Evolutionary conservation across 495 filamentous ascomycete genomes (phyloP), one percentile per base, ranked within the genome.

Genomic region (Massariosphaeria phaeospora): DNA sequence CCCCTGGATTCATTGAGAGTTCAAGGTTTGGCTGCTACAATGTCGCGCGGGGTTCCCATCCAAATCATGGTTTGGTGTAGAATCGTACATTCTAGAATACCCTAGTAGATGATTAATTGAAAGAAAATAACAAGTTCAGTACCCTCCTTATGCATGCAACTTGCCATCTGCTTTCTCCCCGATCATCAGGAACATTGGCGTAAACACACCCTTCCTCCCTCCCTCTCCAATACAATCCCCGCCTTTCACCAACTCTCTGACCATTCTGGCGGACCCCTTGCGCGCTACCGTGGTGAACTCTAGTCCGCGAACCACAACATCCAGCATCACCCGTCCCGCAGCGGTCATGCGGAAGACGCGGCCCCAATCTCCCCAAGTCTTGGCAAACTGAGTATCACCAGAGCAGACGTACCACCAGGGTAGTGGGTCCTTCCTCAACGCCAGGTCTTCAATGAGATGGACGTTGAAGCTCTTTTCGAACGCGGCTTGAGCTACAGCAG

Each of bases 151-250:
- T n/a, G n/a, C n/a, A n/a, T n/a, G n/a, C n/a, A n/a, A n/a, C n/a
- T n/a, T n/a, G n/a, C n/a, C n/a, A n/a, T 51, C 25, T 26, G 48
- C 13, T 23, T 50, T 50, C 47, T 39, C 3, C 11, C 31, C 47
- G 3, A 50, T 26, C 47, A 50, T 50, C 1, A 50, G 20, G 23
- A 20, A 26, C 47, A 50, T 50, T 12, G 47, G 47, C 3, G 47
- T 50, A 24, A 50, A 50, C 17, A 50, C 1, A 3, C n/a, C 21
- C 1, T 26, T 38, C 20, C 10, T 1, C 23, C 34, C 47, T 1
- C 15, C 47, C 34, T 23, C 20, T 1, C 12, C 47, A 38, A 50
- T 8, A 2, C 6, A 8, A 27, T 50, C 47, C 9, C 18, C 33
- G 9, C 31, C 47, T 10, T 6, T 6, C 10, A 50, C 15, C 21